Base-by-base conservation (phyloP, 441 rosid genomes). In the Aleurites moluccanus region DNA sequence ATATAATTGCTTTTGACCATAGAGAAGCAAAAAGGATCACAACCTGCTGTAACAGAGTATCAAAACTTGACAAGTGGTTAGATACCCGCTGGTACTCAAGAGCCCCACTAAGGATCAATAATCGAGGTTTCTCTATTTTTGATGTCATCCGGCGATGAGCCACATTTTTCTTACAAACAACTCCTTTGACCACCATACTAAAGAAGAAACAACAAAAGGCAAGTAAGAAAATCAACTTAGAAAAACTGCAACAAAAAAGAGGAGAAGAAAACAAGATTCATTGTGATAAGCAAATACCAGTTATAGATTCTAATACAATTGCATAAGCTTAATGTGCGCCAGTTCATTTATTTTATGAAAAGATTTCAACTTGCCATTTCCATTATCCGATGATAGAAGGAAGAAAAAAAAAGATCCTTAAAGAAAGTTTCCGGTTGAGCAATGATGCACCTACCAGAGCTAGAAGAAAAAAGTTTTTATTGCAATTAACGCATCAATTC, bases 71-170 rank as follows among this genome's bases (percentile, higher is more conserved):
- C 75, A 94, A 85, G 77, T 81, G 90, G 78, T 91, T 94, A 68
- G 99, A 79, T 77, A 97, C 99, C 66, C 99, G 92, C 84, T 97
- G 99, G 83, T 97, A 97, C 85, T 97, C 99, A 38, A 94, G 97
- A 77, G 94, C 99, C 75, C 99, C 97, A 67, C 92, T 97, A 70
- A 97, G 96, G 80, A 97, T 92, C 85, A 97, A 74, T 56, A 97
- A 63, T 56, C 94, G 93, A 75, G 98, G 93, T 86, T 86, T 97
- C 80, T 91, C 98, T 68, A 91, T 85, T 83, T 89, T 92, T 66
- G 97, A 84, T 67, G 85, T 90, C 99, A 97, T 94, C 81, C 98
- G 89, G 42, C 97, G 93, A 81, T 97, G 98, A 77, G 99, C 97
- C 77, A 97, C 92, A 77, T 97, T 97, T 88, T 92, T 97, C 89